These are phyloP conservation scores for Coleophoma eucalyptorum DNA, from an alignment of 2,329 filamentous ascomycete species.

Conservation along the genomic window DNA sequence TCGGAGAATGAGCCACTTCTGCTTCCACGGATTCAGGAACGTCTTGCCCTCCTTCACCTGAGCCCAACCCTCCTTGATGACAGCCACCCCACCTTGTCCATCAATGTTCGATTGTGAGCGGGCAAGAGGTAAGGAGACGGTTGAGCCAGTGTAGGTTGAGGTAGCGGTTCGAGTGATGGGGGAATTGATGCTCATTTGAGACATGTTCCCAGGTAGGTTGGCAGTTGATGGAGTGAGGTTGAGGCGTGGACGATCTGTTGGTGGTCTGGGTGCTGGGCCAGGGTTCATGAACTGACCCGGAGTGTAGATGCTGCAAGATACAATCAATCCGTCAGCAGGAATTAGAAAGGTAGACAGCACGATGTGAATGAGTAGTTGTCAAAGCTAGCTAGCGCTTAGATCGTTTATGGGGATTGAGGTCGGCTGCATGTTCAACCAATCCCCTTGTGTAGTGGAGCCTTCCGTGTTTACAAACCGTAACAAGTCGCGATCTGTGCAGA, in stretches of 20 bases:
- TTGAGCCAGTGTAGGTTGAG: constrained; percentile 66
- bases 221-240: constrained; percentile 70
- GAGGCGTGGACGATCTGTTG: constrained; percentile 77
- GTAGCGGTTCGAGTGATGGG: constrained; percentile 63
- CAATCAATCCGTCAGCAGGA: constrained; percentile 1
- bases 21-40: constrained; percentile 82
- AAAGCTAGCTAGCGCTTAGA: too few relatives aligned
- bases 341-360: neutral
- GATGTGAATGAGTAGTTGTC: too few relatives aligned
- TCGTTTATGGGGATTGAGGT: neutral
- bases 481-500: constrained; percentile 16
- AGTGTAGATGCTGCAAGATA: constrained; percentile 46
- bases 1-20: constrained; percentile 86
- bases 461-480: constrained; percentile 19
- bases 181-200: constrained; percentile 69
- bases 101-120: constrained; percentile 52
- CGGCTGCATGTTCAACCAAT: constrained; percentile 11
- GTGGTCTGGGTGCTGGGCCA: constrained; percentile 87
- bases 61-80: constrained; percentile 80
- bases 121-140: constrained; percentile 67
- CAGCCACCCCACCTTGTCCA: constrained; percentile 63
- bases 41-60: constrained; percentile 88
- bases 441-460: constrained; percentile 6
- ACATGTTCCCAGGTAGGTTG: constrained; percentile 74
- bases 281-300: constrained; percentile 88